phyloP scores from a whole-genome alignment of 495 filamentous ascomycete species.

The Achaetomiella virescens region DNA sequence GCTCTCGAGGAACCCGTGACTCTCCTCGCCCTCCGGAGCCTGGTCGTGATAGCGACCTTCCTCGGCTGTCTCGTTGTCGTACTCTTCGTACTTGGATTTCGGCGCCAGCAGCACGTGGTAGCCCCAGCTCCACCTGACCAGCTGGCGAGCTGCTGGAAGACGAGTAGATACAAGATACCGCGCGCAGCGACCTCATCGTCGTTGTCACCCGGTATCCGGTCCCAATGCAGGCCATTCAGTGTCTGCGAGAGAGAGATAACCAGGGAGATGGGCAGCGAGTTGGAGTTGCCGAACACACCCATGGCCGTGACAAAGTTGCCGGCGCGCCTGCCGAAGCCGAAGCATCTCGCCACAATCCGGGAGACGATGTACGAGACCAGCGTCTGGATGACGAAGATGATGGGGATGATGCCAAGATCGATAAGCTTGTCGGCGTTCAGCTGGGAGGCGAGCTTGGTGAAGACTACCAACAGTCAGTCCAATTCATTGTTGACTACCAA shows the following conservation, averaged over 20 bases:
- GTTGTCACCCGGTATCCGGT: constrained; percentile 82
- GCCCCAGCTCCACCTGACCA: constrained; percentile 97
- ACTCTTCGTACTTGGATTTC: constrained; percentile 60
- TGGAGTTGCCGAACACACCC: constrained; percentile 97
- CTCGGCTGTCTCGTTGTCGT: constrained; percentile 51
- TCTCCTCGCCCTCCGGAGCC: constrained; percentile 31
- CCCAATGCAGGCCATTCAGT: constrained; percentile 86
- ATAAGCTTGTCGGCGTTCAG: constrained; percentile 81
- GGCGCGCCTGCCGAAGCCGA: constrained; percentile 73
- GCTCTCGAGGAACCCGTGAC: constrained; percentile 23
- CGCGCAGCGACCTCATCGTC: constrained; percentile 90
- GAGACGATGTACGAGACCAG: constrained; percentile 75
- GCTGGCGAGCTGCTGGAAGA: constrained; percentile 95
- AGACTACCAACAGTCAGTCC: constrained; percentile 52
- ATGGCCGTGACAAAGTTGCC: constrained; percentile 94
- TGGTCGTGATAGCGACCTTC: constrained; percentile 66
- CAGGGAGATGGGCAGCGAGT: constrained; percentile 93
- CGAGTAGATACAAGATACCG: constrained; percentile 89
- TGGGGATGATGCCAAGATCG: constrained; percentile 86
- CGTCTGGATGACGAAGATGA: constrained; percentile 87
- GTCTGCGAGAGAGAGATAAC: constrained; percentile 92
- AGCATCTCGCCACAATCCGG: constrained; percentile 59
- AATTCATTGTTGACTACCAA: not conserved
- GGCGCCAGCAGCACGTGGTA: constrained; percentile 88
- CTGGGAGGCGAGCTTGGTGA: constrained; percentile 95